Percentiles rank a stretch among this genome's conserved stretches.
phyloP scores from a whole-genome alignment of 2,329 filamentous ascomycete species.

The Ustulina deusta region DNA sequence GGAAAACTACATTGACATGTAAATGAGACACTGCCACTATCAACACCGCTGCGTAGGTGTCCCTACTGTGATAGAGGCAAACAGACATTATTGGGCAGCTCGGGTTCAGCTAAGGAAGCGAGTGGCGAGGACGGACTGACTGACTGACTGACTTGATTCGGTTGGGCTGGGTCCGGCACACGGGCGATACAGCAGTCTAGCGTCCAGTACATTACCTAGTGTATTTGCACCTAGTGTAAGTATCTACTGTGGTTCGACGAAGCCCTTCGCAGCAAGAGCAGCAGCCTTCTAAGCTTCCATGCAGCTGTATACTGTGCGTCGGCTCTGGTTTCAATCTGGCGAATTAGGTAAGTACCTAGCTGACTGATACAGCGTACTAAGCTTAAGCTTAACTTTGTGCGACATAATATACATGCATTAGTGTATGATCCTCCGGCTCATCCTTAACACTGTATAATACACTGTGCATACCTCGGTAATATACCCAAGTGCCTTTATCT shows the following conservation, averaged over 20 bases:
- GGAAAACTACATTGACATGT: neutral
- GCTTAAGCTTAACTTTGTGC: constrained; percentile 28
- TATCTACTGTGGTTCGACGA: neutral
- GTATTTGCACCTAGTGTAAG: neutral
- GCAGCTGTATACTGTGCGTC: neutral
- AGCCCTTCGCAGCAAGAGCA: neutral
- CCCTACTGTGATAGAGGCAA: neutral
- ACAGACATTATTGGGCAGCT: neutral
- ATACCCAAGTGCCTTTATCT: no score
- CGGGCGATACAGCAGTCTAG: constrained; percentile 2
- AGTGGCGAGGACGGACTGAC: constrained; percentile 14
- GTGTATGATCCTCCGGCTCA: neutral
- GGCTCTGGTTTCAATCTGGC: neutral
- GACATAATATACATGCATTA: constrained; percentile 7
- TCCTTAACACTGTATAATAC: neutral
- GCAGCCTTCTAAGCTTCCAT: neutral
- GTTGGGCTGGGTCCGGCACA: constrained; percentile 1
- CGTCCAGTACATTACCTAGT: no score
- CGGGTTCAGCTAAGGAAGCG: constrained; percentile 21
- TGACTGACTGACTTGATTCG: neutral
- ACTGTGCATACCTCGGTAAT: constrained; percentile 11
- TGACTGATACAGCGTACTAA: neutral
- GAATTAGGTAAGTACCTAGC: neutral
- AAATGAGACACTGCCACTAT: no score
- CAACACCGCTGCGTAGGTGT: neutral